Evolutionary conservation across 352 stramenopile genomes (phyloP), one percentile per base, ranked within the genome.

Genomic region (Globisporangium alternatum): DNA sequence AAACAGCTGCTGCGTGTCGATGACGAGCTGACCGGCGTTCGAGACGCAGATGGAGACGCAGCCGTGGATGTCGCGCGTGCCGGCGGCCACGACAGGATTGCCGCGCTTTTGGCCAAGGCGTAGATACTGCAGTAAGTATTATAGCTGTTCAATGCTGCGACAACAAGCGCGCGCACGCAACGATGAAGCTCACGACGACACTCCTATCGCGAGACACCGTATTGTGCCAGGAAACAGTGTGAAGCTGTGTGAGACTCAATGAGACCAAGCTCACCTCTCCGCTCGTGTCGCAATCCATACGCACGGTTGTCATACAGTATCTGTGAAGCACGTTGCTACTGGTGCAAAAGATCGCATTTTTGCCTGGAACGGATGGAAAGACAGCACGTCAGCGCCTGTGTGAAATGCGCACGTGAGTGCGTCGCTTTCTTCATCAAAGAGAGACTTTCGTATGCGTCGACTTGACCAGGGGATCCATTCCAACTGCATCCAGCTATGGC

Each of bases 11-110:
- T 53, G 41, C 28, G 55, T 15, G 35, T 59, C 31, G 15, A 54
- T 2, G 17, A 21, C 22, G 44, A 64, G 31, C 22, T 64, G 47
- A 9, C 56, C 0, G 31, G 15, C 9, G 21, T 51, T 25, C 47
- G 12, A 17, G 57, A 69, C 49, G 47, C 30, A 19, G 63, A 69
- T 35, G 63, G 63, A 21, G 22, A 28, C 28, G 15, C 35, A 19
- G 63, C 63, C 0, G n/a, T 19, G 5, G 63, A 69, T 13, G 17
- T 64, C 22, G 63, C 63, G 47, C 35, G 31, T n/a, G 43, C 25
- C 0, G 21, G 15, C 25, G 63, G 63, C 17, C 48, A 69, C 37
- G 15, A 17, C 5, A 28, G 5, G 12, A 33, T 69, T 21, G 63
- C 31, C 15, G 49, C 22, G 30, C 15, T 39, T 22, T 41, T 67